Conservation (phyloP, 2,329 filamentous ascomycete species). For the Clonostachys rhizophaga region DNA sequence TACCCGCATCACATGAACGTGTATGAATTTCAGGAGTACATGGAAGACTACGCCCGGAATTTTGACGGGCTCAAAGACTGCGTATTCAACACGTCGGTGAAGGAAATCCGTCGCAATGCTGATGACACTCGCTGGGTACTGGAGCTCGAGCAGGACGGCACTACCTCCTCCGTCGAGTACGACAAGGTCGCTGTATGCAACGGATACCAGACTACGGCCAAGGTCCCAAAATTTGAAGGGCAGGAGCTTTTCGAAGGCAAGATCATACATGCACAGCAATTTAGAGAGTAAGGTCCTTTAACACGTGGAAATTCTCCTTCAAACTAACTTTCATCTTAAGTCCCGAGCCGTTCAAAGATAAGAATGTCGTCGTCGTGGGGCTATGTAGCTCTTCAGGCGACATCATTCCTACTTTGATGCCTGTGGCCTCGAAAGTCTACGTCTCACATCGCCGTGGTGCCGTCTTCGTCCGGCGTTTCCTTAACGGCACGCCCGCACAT, state of each 20-base stretch:
- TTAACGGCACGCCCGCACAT: slow-evolving; percentile 26
- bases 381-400: slow-evolving; percentile 28
- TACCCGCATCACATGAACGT: too few species aligned
- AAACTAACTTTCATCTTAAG: background rate
- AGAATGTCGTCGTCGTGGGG: slow-evolving; percentile 37
- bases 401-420: slow-evolving; percentile 19
- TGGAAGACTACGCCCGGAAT: too few species aligned
- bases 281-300: background rate
- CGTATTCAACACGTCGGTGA: too few species aligned
- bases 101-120: too few species aligned
- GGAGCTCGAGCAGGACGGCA: too few species aligned
- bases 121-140: too few species aligned
- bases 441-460: slow-evolving; percentile 2
- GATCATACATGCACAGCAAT: background rate
- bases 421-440: slow-evolving; percentile 6
- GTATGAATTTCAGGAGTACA: too few species aligned
- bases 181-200: too few species aligned
- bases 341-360: slow-evolving; percentile 24
- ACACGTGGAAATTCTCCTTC: background rate
- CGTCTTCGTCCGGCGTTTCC: slow-evolving; percentile 7
- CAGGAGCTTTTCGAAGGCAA: background rate
- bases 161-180: too few species aligned
- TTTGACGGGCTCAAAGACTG: too few species aligned
- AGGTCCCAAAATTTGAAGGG: slow-evolving; percentile 25
- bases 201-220: slow-evolving; percentile 10